Percentiles rank a stretch among this genome's conserved stretches.
Evolutionary conservation across 2,329 filamentous ascomycete genomes (phyloP).

Genomic region (Apiospora rasikravindrae): DNA sequence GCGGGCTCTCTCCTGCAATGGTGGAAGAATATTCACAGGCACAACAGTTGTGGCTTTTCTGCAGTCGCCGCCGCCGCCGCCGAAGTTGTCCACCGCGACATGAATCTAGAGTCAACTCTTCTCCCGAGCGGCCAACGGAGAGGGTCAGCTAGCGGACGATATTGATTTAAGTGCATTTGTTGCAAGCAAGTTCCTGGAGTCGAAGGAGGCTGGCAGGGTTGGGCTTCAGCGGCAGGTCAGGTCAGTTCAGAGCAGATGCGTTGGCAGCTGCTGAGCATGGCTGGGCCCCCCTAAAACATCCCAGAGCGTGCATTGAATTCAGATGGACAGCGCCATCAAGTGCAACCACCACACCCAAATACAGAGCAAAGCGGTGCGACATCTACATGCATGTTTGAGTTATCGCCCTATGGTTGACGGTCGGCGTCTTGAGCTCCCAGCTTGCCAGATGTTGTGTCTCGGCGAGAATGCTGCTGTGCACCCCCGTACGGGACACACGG

Average conservation of each 20-base stretch:
- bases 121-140: not conserved
- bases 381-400: not conserved
- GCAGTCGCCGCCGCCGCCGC: not conserved
- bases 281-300: not conserved
- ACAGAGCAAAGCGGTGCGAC: not conserved
- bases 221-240: not conserved
- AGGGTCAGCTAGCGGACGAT: not conserved
- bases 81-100: not conserved
- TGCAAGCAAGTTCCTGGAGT: not conserved
- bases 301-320: not conserved
- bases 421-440: not conserved
- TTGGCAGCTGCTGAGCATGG: not conserved
- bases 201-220: not conserved
- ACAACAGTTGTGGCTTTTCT: not conserved
- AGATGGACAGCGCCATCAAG: not conserved
- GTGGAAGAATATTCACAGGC: not conserved
- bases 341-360: not conserved
- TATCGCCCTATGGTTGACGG: not conserved
- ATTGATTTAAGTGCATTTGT: not conserved
- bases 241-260: not conserved
- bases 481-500: not conserved
- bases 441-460: not conserved
- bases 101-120: not conserved
- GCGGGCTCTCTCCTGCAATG: not conserved
- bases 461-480: not conserved